Percentiles rank a stretch among this genome's conserved stretches.
Evolutionary conservation across 352 stramenopile genomes (phyloP).

Genomic region (Pythium plurisporium): DNA sequence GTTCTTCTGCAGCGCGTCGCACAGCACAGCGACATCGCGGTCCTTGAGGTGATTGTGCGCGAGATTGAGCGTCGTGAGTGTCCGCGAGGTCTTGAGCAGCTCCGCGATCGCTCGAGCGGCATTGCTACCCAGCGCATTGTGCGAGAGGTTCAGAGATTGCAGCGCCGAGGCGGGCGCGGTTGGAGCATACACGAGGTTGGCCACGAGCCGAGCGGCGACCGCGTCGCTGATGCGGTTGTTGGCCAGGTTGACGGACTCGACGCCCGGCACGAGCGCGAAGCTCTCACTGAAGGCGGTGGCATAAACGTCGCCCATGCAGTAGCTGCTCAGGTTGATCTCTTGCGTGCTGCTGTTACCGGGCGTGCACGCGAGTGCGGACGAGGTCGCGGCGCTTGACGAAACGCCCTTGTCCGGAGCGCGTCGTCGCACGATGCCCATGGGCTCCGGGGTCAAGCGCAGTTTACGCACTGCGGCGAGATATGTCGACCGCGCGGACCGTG

Average conservation of each 20-base stretch:
- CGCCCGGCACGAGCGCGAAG: slow-evolving; percentile 54
- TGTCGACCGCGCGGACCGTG: slow-evolving; percentile 50
- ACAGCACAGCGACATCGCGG: slow-evolving; percentile 60
- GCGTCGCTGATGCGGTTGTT: slow-evolving; percentile 67
- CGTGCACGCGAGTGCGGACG: slow-evolving; percentile 28
- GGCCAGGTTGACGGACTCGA: slow-evolving; percentile 66
- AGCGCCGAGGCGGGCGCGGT: slow-evolving; percentile 18
- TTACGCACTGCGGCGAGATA: slow-evolving; percentile 59
- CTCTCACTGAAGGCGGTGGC: slow-evolving; percentile 52
- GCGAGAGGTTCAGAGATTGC: slow-evolving; percentile 58
- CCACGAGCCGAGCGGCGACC: slow-evolving; percentile 49
- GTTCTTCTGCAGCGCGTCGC: slow-evolving; percentile 68
- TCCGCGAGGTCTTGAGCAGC: slow-evolving; percentile 40
- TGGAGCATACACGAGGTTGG: slow-evolving; percentile 21
- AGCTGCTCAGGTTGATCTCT: slow-evolving; percentile 70
- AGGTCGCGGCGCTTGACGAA: slow-evolving; percentile 28
- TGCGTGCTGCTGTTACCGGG: slow-evolving; percentile 36
- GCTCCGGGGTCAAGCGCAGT: slow-evolving; percentile 56
- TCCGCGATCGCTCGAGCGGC: slow-evolving; percentile 38
- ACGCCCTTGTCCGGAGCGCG: slow-evolving; percentile 42
- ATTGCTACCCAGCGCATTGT: slow-evolving; percentile 44
- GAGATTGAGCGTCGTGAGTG: slow-evolving; percentile 58
- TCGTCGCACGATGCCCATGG: slow-evolving; percentile 58
- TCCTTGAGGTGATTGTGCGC: slow-evolving; percentile 62
- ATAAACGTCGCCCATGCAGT: slow-evolving; percentile 63